Evolutionary conservation across 441 rosid genomes (phyloP).

Genomic region (Macaranga tanarius): DNA sequence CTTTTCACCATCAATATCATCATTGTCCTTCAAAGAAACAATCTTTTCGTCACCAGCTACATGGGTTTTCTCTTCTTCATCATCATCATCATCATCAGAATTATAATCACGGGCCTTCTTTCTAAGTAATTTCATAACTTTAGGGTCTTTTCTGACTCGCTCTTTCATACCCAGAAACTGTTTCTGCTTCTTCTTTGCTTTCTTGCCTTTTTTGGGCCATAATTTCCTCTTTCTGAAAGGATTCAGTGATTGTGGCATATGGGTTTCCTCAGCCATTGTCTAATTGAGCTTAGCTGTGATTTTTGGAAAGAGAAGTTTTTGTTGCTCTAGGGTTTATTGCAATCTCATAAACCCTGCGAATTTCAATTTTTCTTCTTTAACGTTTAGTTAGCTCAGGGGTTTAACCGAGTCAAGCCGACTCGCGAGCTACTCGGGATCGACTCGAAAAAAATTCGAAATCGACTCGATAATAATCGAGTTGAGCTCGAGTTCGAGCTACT

Average conservation of each 20-base stretch:
- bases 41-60: slow-evolving; percentile 22
- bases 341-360: too few relatives aligned
- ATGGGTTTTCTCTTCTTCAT: slow-evolving; percentile 23
- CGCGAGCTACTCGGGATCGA: too few relatives aligned
- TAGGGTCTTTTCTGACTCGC: slow-evolving; percentile 49
- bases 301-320: too few relatives aligned
- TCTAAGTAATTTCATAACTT: slow-evolving; percentile 54
- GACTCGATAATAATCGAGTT: too few relatives aligned
- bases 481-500: too few relatives aligned
- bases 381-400: too few relatives aligned
- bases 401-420: too few relatives aligned
- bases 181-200: slow-evolving; percentile 45
- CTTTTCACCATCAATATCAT: slow-evolving; percentile 30
- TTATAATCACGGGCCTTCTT: slow-evolving; percentile 84
- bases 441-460: too few relatives aligned
- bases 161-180: slow-evolving; percentile 39
- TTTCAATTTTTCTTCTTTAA: too few relatives aligned
- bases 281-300: not conserved
- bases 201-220: slow-evolving; percentile 48
- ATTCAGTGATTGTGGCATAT: slow-evolving; percentile 29
- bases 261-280: slow-evolving; percentile 45
- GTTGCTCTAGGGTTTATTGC: too few relatives aligned
- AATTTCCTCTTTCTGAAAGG: slow-evolving; percentile 48
- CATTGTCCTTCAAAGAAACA: slow-evolving; percentile 26
- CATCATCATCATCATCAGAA: slow-evolving; percentile 57